Conservation (phyloP, 2,329 filamentous ascomycete genomes). For the Camptophora hylomeconis region DNA sequence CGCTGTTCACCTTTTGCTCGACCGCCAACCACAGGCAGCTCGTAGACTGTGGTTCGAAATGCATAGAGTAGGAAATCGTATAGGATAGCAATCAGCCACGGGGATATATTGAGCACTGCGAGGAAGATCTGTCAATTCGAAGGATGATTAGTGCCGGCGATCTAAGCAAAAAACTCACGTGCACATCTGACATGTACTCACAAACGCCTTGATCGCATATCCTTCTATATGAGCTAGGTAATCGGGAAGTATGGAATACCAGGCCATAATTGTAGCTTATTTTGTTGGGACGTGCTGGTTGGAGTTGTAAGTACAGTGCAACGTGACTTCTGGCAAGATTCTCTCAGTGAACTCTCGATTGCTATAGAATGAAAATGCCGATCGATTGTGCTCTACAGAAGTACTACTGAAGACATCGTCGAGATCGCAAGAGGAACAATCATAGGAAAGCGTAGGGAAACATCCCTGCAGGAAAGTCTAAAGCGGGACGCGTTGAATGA, state of each 20-base stretch:
- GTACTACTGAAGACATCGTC: no score
- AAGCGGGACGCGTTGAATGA: no score
- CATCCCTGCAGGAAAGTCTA: no score
- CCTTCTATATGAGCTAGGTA: constrained; percentile 45
- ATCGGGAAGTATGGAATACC: constrained; percentile 52
- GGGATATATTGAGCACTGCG: constrained; percentile 46
- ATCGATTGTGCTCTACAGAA: no score
- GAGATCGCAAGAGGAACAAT: no score
- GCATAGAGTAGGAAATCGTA: constrained; percentile 53
- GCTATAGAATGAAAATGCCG: no score
- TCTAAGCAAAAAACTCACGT: constrained; percentile 1
- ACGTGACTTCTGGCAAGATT: not conserved
- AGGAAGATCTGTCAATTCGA: constrained; percentile 28
- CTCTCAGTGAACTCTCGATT: not conserved
- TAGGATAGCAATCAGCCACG: constrained; percentile 48
- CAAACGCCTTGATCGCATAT: constrained; percentile 50
- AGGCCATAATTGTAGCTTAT: constrained; percentile 41
- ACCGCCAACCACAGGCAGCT: constrained; percentile 48
- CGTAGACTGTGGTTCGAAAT: constrained; percentile 44
- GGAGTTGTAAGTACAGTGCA: no score
- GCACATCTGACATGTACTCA: constrained; percentile 29
- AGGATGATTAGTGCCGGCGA: constrained; percentile 4
- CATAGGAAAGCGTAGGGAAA: no score
- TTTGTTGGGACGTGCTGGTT: no score
- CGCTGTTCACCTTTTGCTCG: constrained; percentile 45